Evolutionary conservation across 2,329 filamentous ascomycete species (phyloP).

Genomic region (Monascus ruber): DNA sequence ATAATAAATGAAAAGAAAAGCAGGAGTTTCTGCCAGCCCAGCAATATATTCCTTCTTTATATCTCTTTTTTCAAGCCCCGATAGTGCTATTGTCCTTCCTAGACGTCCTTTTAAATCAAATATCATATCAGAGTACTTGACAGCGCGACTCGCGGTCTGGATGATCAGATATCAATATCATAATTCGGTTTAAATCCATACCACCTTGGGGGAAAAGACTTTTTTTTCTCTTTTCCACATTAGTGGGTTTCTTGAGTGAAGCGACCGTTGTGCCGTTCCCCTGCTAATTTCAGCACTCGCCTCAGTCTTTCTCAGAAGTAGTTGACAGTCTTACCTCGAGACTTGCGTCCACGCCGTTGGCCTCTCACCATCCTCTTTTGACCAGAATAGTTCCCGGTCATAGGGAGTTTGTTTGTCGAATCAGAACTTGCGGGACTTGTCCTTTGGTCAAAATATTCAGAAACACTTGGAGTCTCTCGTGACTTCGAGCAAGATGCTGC

Average conservation of each 20-base stretch:
- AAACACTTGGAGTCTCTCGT: slow-evolving; percentile 7
- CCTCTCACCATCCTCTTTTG: slow-evolving; percentile 5
- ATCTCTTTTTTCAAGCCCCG: too few relatives aligned
- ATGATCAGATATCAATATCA: too few relatives aligned
- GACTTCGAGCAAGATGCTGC: slow-evolving; percentile 2
- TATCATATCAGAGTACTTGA: too few relatives aligned
- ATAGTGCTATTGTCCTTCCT: too few relatives aligned
- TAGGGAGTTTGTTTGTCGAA: slow-evolving; percentile 12
- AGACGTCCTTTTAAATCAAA: too few relatives aligned
- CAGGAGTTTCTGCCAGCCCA: too few relatives aligned
- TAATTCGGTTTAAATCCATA: too few relatives aligned
- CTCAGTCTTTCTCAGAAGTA: background rate
- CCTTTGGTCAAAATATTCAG: slow-evolving; percentile 15
- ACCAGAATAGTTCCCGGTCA: slow-evolving; percentile 4
- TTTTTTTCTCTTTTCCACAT: too few relatives aligned
- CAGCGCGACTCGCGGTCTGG: too few relatives aligned
- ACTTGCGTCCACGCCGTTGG: slow-evolving; percentile 11
- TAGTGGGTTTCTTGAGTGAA: slow-evolving; percentile 11
- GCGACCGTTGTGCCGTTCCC: slow-evolving; percentile 20
- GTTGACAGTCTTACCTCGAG: slow-evolving; percentile 14
- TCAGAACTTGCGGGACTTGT: slow-evolving; percentile 18
- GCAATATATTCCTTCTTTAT: too few relatives aligned
- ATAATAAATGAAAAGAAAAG: slow-evolving; percentile 4
- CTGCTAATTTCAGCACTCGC: slow-evolving; percentile 10
- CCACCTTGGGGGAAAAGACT: too few relatives aligned